These are phyloP conservation scores for Camellia lanceoleosa DNA, from an alignment of 148 eudicot genomes.

Conservation along the genomic window DNA sequence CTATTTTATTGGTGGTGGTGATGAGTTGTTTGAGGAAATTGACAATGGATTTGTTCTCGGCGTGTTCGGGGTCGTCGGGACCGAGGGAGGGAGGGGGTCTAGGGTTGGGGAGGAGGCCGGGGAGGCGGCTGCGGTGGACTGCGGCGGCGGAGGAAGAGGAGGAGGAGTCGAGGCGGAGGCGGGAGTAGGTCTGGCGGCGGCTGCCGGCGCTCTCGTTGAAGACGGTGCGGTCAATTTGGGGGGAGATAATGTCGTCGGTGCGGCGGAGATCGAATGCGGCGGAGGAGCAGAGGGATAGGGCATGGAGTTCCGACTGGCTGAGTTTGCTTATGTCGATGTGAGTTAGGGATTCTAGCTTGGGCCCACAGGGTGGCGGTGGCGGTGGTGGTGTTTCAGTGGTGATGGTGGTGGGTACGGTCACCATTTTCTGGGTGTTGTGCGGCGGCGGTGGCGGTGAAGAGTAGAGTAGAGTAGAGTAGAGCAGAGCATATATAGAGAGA, in stretches of 20 bases:
- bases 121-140: constrained; percentile 18
- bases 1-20: not conserved
- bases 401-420: not conserved
- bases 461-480: no score
- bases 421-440: not conserved
- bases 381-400: not conserved
- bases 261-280: constrained; percentile 29
- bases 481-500: not conserved
- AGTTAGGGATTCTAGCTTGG: constrained; percentile 15
- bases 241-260: constrained; percentile 28
- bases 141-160: constrained; percentile 21
- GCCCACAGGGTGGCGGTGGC: not conserved
- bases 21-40: constrained; percentile 33
- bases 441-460: not conserved
- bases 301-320: constrained; percentile 39
- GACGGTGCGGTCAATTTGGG: constrained; percentile 27
- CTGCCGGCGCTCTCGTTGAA: constrained; percentile 43
- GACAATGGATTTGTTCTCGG: constrained; percentile 40
- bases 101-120: constrained; percentile 9
- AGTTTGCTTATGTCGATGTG: constrained; percentile 28
- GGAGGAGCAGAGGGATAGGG: constrained; percentile 37
- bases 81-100: not conserved
- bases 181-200: constrained; percentile 40
- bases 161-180: constrained; percentile 24
- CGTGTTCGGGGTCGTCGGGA: constrained; percentile 19